Evolutionary conservation across 176 grass and related monocot species (phyloP).

Genomic region (Lolium rigidum): DNA sequence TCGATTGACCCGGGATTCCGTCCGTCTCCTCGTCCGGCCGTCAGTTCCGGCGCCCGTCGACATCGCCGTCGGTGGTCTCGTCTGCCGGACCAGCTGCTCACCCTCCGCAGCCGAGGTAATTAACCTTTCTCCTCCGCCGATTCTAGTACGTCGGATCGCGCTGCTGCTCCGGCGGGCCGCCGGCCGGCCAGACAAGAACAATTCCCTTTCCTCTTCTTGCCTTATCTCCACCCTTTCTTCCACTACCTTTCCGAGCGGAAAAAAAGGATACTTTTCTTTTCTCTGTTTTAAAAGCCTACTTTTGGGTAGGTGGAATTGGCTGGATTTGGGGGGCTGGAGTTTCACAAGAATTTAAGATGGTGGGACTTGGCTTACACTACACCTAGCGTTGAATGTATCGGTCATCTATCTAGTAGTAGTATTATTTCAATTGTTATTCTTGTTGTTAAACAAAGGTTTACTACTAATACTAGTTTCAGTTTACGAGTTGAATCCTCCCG

Average conservation of each 20-base stretch:
- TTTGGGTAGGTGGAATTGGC: conserved; percentile 19
- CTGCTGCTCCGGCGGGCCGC: neutral
- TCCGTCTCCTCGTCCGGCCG: no score
- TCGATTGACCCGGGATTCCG: no score
- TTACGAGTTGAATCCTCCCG: conserved; percentile 21
- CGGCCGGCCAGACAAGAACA: neutral
- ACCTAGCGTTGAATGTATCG: neutral
- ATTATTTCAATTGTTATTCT: no score
- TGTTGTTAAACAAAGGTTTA: neutral
- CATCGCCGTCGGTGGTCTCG: neutral
- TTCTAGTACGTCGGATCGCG: neutral
- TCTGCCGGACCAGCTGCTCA: neutral
- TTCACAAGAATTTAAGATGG: neutral
- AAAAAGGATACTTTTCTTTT: neutral
- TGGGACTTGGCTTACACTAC: neutral
- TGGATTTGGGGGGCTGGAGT: neutral
- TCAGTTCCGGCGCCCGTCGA: neutral
- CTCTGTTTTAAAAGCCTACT: neutral
- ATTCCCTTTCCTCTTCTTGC: neutral
- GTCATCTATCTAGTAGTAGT: neutral
- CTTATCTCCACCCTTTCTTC: neutral
- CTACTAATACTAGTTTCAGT: neutral
- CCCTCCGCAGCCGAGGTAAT: neutral
- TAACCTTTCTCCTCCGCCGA: neutral
- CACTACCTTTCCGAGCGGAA: neutral